Evolutionary conservation across 139 green algal species (phyloP).

Genomic region (Chlamydomonas sp.): DNA sequence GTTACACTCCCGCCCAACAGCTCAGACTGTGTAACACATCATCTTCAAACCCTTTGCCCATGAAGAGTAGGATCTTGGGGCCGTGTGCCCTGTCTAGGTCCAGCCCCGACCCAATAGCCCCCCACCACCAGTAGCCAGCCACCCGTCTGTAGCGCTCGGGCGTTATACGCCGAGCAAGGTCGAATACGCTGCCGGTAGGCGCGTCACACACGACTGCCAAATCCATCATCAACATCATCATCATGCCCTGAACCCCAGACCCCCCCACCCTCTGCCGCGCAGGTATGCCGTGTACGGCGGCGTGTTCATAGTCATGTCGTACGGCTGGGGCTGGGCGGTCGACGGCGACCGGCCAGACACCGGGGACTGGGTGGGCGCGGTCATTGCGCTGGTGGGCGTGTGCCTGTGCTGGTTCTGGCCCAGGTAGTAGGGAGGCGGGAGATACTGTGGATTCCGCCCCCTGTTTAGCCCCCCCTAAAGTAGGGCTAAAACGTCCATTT

Average conservation of each 20-base stretch:
- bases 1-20: not conserved
- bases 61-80: not conserved
- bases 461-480: no score
- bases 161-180: no score
- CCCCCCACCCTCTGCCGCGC: not conserved
- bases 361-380: slow-evolving; percentile 66
- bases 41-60: not conserved
- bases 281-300: slow-evolving; percentile 68
- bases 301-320: slow-evolving; percentile 82
- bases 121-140: no score
- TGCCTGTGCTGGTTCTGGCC: slow-evolving; percentile 69
- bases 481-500: no score
- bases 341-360: slow-evolving; percentile 61
- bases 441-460: no score
- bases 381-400: slow-evolving; percentile 66
- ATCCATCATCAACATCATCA: no score
- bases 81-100: no score
- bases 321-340: slow-evolving; percentile 73
- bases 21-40: not conserved
- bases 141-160: no score
- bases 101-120: no score
- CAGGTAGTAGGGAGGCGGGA: not conserved
- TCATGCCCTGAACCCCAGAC: no score
- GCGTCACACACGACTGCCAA: no score
- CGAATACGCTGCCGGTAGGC: no score